Conservation (phyloP, 2,329 filamentous ascomycete genomes). For the Shiraia bambusicola region DNA sequence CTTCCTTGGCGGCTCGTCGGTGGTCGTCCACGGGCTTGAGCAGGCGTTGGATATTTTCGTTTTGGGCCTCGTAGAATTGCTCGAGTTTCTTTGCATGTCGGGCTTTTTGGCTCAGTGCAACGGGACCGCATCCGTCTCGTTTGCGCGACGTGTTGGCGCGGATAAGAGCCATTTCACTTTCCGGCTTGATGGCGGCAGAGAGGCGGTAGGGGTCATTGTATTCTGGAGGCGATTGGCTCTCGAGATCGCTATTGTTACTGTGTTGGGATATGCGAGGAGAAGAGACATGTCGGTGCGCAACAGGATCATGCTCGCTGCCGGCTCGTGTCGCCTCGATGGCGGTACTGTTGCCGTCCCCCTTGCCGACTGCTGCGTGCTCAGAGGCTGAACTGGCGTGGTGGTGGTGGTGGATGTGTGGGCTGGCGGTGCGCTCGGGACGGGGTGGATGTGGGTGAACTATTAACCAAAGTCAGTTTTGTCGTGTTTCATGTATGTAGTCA, state of each 20-base stretch:
- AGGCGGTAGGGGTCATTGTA: slow-evolving; percentile 82
- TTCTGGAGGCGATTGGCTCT: slow-evolving; percentile 56
- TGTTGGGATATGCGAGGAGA: slow-evolving; percentile 16
- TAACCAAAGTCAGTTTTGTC: neutral
- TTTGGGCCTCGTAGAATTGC: slow-evolving; percentile 86
- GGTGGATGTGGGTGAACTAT: slow-evolving; percentile 31
- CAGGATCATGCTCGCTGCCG: slow-evolving; percentile 36
- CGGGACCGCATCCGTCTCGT: slow-evolving; percentile 57
- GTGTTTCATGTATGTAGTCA: neutral
- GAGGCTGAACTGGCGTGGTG: slow-evolving; percentile 13
- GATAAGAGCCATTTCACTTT: slow-evolving; percentile 74
- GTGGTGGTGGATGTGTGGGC: slow-evolving; percentile 31
- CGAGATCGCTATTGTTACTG: slow-evolving; percentile 41
- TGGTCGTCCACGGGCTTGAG: slow-evolving; percentile 94
- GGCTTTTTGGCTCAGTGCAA: slow-evolving; percentile 47
- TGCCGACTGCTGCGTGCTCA: slow-evolving; percentile 14
- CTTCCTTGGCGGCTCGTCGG: slow-evolving; percentile 74
- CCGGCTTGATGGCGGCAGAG: slow-evolving; percentile 73
- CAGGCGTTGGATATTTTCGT: slow-evolving; percentile 88
- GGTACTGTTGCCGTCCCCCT: slow-evolving; percentile 42
- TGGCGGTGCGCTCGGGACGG: slow-evolving; percentile 31
- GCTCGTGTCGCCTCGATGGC: slow-evolving; percentile 40
- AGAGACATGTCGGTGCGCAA: slow-evolving; percentile 36
- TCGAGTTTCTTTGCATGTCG: slow-evolving; percentile 61
- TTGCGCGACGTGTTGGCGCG: slow-evolving; percentile 79